phyloP scores from a whole-genome alignment of 2,329 filamentous ascomycete genomes.

The Microcyclospora tardicrescens region DNA sequence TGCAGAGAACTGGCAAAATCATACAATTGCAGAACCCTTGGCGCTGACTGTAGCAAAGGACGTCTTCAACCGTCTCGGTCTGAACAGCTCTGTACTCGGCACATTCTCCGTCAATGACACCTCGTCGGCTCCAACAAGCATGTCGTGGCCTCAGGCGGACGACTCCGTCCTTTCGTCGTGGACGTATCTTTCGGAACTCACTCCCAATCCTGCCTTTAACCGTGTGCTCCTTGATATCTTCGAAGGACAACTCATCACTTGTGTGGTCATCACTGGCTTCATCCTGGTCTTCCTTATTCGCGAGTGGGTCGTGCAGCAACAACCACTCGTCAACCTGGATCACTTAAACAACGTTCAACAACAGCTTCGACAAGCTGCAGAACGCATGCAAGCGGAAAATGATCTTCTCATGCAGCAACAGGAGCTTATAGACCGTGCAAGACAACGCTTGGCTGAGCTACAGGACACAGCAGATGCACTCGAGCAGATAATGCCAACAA shows the following conservation, averaged over 20 bases:
- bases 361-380: slow-evolving; percentile 12
- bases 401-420: slow-evolving; percentile 15
- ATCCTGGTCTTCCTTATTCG: slow-evolving; percentile 94
- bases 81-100: not conserved
- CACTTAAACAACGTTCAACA: slow-evolving; percentile 13
- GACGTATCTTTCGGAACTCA: slow-evolving; percentile 46
- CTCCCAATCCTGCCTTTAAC: slow-evolving; percentile 60
- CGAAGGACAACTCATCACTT: slow-evolving; percentile 87
- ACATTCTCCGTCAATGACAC: not conserved
- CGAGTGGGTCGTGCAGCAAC: slow-evolving; percentile 97
- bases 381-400: slow-evolving; percentile 17
- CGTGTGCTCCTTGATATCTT: slow-evolving; percentile 67
- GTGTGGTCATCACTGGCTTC: slow-evolving; percentile 83
- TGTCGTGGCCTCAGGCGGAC: slow-evolving; percentile 9
- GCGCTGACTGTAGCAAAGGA: not conserved
- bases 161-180: slow-evolving; percentile 19
- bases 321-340: slow-evolving; percentile 63
- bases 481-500: not conserved
- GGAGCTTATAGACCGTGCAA: slow-evolving; percentile 17
- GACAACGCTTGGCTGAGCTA: slow-evolving; percentile 13
- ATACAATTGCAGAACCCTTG: not conserved
- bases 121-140: not conserved
- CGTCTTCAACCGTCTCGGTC: not conserved
- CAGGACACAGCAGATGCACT: slow-evolving; percentile 9
- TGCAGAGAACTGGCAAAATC: not conserved